These are phyloP conservation scores for Actinidia chinensis DNA, from an alignment of 179 eudicot genomes.

Conservation along the genomic window DNA sequence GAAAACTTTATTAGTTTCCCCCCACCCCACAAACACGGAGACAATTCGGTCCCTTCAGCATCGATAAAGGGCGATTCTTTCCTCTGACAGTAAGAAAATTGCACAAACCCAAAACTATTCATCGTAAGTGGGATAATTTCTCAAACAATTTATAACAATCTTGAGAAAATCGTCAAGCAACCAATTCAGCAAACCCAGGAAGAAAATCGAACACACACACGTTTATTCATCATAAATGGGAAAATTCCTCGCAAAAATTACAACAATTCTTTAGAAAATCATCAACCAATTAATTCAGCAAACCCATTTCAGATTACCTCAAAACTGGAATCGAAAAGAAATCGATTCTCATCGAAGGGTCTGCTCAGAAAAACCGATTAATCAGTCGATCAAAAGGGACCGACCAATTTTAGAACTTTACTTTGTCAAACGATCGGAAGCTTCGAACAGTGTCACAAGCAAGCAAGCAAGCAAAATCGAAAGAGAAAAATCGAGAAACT, in stretches of 20 bases:
- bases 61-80: background rate
- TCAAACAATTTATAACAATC: background rate
- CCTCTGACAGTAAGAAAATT: background rate
- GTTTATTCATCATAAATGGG: background rate
- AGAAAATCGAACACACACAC: background rate
- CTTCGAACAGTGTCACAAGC: background rate
- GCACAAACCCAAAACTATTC: background rate
- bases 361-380: background rate
- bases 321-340: background rate
- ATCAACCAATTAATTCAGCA: background rate
- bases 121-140: background rate
- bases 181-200: background rate
- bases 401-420: background rate
- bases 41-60: background rate
- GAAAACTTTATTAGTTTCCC: no score
- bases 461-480: background rate
- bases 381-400: background rate
- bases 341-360: background rate
- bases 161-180: background rate
- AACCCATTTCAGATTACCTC: conserved; percentile 5
- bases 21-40: no score
- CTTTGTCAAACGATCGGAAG: conserved; percentile 7
- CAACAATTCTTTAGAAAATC: background rate
- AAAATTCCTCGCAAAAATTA: background rate
- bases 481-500: background rate